Conservation (phyloP, 768 basidiomycete species). For the Pulveroboletus ravenelii region DNA sequence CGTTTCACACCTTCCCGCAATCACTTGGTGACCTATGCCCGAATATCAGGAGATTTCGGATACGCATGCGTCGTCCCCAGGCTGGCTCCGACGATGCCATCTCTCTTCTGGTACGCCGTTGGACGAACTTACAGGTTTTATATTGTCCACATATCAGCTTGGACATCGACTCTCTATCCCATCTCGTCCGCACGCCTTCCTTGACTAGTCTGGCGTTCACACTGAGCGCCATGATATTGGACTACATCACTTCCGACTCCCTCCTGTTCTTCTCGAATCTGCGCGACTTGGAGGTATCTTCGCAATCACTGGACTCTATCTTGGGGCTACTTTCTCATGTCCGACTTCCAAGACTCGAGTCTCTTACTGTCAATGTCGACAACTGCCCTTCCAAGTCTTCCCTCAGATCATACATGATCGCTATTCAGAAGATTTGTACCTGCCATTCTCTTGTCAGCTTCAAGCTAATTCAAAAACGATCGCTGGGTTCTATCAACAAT, state of each 20-base stretch:
- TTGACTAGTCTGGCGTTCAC: conserved; percentile 10
- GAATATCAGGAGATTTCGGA: conserved; percentile 6
- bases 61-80: conserved; percentile 17
- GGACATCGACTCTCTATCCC: conserved; percentile 11
- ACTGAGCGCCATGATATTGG: background rate
- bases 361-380: conserved; percentile 8
- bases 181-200: conserved; percentile 13
- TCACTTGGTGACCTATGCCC: conserved; percentile 18
- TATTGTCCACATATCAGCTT: conserved; percentile 12
- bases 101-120: conserved; percentile 12
- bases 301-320: conserved; percentile 1
- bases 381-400: conserved; percentile 5
- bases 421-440: conserved; percentile 7
- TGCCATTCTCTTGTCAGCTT: conserved; percentile 1
- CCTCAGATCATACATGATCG: conserved; percentile 6
- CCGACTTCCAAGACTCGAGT: conserved; percentile 5
- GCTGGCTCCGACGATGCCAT: conserved; percentile 5
- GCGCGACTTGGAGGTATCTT: conserved; percentile 10
- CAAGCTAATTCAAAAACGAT: conserved; percentile 9
- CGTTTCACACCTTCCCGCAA: conserved; percentile 15
- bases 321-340: background rate
- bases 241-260: conserved; percentile 1
- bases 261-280: conserved; percentile 6
- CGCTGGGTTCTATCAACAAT: background rate
- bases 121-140: conserved; percentile 13